Evolutionary conservation across 2,329 filamentous ascomycete genomes (phyloP).

Genomic region (Cryphonectria carpinicola): DNA sequence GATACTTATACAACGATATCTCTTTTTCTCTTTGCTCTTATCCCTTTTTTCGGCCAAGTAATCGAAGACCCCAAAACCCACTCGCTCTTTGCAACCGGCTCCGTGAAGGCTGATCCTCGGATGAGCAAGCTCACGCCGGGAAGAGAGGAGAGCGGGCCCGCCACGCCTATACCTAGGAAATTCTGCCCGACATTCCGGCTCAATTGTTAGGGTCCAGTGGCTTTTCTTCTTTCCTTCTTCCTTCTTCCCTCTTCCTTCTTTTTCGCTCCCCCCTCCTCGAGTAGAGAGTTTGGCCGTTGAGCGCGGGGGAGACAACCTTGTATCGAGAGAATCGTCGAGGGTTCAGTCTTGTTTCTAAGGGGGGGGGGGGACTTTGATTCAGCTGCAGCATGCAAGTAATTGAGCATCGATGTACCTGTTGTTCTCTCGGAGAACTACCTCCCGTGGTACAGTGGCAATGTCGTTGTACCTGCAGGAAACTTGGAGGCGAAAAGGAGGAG

Average conservation of each 20-base stretch:
- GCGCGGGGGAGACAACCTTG: neutral
- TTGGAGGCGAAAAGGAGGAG: neutral
- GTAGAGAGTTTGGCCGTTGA: neutral
- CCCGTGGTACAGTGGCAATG: neutral
- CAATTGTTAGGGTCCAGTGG: neutral
- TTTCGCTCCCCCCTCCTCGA: no score
- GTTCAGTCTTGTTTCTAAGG: neutral
- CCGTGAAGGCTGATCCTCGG: constrained; percentile 7
- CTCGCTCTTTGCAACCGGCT: neutral
- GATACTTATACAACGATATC: neutral
- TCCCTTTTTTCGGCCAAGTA: neutral
- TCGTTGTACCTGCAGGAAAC: neutral
- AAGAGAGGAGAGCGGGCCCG: constrained; percentile 1
- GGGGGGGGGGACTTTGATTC: neutral
- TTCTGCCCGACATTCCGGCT: constrained; percentile 3
- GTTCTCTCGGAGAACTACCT: neutral
- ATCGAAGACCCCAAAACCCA: neutral
- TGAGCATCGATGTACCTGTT: neutral
- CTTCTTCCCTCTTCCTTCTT: no score
- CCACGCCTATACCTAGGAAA: neutral
- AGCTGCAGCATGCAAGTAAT: neutral
- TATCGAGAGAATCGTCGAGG: neutral
- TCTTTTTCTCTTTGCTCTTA: no score
- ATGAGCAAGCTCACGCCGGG: neutral
- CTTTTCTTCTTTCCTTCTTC: no score